Base-by-base conservation (phyloP, 2,329 filamentous ascomycete species). In the Sporothrix inflata region DNA sequence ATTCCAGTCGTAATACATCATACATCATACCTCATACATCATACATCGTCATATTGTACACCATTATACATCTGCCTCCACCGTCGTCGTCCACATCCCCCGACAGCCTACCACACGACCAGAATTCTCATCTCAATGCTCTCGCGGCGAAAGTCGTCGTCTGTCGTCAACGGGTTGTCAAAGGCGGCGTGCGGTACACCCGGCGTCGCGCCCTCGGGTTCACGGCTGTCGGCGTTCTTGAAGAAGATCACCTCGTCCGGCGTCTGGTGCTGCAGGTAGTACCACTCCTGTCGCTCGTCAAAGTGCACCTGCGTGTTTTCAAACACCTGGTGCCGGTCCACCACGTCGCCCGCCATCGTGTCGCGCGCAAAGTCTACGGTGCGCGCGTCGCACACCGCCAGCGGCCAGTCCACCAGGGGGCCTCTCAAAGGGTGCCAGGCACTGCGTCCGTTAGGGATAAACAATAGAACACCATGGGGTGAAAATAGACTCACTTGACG, bases 221-320 rank as follows among this genome's bases (percentile, higher is more conserved):
- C 70, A 1, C 21, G 45, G 34, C 74, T 69, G 60, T 74, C 74
- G 24, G 74, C 74, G 14, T 74, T 74, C 61, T 76, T 75, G 73
- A 76, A 77, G 5, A 76, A 49, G n/a, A 76, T 12, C 9, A 76
- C 61, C 70, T 77, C 76, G 47, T 73, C 55, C 2, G 73, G 73
- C 70, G 73, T 68, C 72, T 77, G 76, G 42, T 72, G 65, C 3
- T 65, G 42, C 19, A 77, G 70, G 27, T 75, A 77, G 69, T 74
- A 77, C 76, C 76, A 77, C 38, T 30, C 53, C 40, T 77, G 76
- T 2, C 42, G 21, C 38, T 57, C 72, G 40, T 74, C 72, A 71
- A 73, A 71, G 68, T 76, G 75, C 16, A 77, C 71, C 67, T 75
- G 75, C 1, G 73, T 75, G 68, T 76, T 77, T 38, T 77, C 76